Evolutionary conservation across 306 rosid species (phyloP).

Genomic region (Notholithocarpus densiflorus): DNA sequence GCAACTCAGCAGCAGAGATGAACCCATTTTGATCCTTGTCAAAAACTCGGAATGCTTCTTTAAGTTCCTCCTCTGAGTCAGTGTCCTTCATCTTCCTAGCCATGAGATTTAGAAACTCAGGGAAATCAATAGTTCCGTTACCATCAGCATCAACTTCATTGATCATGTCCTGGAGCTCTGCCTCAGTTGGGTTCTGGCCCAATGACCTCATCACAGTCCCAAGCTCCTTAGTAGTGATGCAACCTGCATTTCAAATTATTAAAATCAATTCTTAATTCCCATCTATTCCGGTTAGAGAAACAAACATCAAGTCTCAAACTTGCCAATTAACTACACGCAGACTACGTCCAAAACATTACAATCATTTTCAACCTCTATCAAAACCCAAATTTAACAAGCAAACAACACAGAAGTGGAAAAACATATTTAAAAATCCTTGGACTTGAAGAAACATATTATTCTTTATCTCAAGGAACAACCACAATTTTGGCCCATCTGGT

Average conservation of each 20-base stretch:
- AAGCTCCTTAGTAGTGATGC: conserved; percentile 30
- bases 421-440: too few species aligned
- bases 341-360: neutral
- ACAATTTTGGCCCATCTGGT: too few species aligned
- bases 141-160: conserved; percentile 62
- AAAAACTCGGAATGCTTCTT: conserved; percentile 28
- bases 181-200: conserved; percentile 57
- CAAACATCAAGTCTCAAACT: too few species aligned
- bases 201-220: conserved; percentile 28
- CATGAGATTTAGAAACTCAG: conserved; percentile 62
- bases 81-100: conserved; percentile 54
- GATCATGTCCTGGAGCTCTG: conserved; percentile 67
- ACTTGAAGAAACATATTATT: too few species aligned
- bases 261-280: neutral
- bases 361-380: too few species aligned
- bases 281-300: too few species aligned
- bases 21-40: conserved; percentile 31
- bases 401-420: too few species aligned
- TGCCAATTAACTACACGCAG: too few species aligned
- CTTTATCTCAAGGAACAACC: too few species aligned
- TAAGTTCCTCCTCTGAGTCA: conserved; percentile 27
- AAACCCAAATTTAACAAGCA: too few species aligned
- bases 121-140: conserved; percentile 58
- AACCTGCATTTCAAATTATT: neutral
- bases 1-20: conserved; percentile 28